Evolutionary conservation across 805 yeast genomes (phyloP).

Genomic region (Wickerhamomyces chambardii): DNA sequence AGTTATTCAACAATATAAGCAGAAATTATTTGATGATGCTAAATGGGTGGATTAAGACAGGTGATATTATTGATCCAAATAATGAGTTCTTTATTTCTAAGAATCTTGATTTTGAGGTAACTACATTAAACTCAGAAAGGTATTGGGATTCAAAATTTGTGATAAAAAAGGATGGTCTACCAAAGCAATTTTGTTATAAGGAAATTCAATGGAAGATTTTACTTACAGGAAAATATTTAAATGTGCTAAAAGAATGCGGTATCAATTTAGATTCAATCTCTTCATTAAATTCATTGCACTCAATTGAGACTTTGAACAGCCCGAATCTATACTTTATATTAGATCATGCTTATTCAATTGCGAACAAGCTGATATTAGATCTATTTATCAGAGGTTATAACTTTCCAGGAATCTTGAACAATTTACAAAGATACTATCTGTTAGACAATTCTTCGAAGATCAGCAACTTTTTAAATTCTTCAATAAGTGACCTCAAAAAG

Average conservation of each 20-base stretch:
- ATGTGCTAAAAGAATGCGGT: constrained; percentile 60
- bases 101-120: constrained; percentile 15
- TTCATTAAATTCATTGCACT: constrained; percentile 7
- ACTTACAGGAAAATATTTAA: constrained; percentile 77
- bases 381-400: constrained; percentile 55
- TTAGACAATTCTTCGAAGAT: constrained; percentile 41
- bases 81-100: constrained; percentile 71
- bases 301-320: constrained; percentile 25
- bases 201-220: constrained; percentile 57
- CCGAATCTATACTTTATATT: constrained; percentile 45
- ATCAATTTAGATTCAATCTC: constrained; percentile 18
- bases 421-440: constrained; percentile 50
- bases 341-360: constrained; percentile 51
- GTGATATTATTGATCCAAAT: constrained; percentile 68
- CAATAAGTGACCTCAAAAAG: constrained; percentile 44
- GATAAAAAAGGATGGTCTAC: constrained; percentile 65
- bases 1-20: constrained; percentile 51
- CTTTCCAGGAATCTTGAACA: constrained; percentile 34
- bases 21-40: constrained; percentile 57
- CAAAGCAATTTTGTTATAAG: constrained; percentile 48
- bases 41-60: constrained; percentile 71
- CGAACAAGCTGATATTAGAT: constrained; percentile 52
- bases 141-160: constrained; percentile 73
- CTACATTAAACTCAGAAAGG: constrained; percentile 37
- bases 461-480: constrained; percentile 40